Base-by-base conservation (phyloP, 805 yeast genomes). In the Sugiyamaella floridensis region DNA sequence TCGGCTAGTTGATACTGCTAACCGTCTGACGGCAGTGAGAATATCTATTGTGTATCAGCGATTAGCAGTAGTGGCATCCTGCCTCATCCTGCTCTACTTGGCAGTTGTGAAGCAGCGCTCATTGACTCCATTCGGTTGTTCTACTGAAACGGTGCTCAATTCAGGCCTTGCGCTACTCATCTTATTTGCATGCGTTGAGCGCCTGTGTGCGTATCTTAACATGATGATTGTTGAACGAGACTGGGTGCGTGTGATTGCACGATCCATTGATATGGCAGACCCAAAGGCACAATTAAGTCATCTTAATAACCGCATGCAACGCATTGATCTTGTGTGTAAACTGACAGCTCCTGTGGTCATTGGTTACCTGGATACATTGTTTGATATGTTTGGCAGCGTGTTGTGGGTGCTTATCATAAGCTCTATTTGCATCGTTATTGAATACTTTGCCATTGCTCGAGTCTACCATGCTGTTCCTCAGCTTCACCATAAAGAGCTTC, bases 161-260 rank as follows among this genome's bases (percentile, higher is more conserved):
- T 11, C n/a, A 11, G 37, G 47, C 15, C 50, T 58, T n/a, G 47
- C 59, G 4, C 53, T 55, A 8, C 45, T 69, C 11, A 65, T 66
- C 7, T 55, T 67, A 4, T 32, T 67, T 46, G 76, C 73, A 2
- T 63, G 71, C 42, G 60, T 65, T 15, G 75, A 72, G 55, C 66
- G 62, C 43, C 57, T 69, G 15, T 64, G 65, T 47, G 58, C 71
- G 3, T 62, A 68, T 42, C 61, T 70, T 32, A 72, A 72, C 55
- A 64, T 64, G 29, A 65, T 72, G n/a, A 58, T 73, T 3, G 68
- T 72, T 15, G 72, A 70, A 42, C 60, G 75, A 37, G 76, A 72
- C 55, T 72, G 76, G 76, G 66, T 72, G 1, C 70, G 70, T 3
- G 73, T 67, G 10, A 68, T 72, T 18, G 63, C 66, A 1, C n/a